These are phyloP conservation scores for Rhypophila decipiens DNA, from an alignment of 495 filamentous ascomycete species.

Conservation along the genomic window DNA sequence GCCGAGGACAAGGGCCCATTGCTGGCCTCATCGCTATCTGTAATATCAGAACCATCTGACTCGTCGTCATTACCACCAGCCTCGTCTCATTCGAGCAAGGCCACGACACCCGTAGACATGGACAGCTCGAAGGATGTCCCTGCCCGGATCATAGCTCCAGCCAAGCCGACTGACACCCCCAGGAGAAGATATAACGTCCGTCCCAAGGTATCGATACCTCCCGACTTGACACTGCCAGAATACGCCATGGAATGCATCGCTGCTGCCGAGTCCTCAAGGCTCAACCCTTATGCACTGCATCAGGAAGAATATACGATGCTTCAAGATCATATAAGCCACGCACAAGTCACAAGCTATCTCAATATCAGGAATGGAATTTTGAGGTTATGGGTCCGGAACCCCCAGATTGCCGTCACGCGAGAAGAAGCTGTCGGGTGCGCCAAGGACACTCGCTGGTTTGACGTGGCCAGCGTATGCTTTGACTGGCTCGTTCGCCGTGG, in stretches of 20 bases:
- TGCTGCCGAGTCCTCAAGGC: conserved; percentile 80
- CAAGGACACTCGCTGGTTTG: conserved; percentile 85
- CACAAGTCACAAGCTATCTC: conserved; percentile 91
- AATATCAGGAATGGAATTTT: conserved; percentile 96
- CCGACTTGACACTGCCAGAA: conserved; percentile 60
- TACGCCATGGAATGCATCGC: conserved; percentile 84
- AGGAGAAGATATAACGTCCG: conserved; percentile 48
- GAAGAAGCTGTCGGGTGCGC: conserved; percentile 92
- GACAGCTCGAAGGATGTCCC: conserved; percentile 30
- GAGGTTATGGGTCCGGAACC: conserved; percentile 84
- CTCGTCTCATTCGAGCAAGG: conserved; percentile 48
- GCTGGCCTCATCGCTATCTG: conserved; percentile 14
- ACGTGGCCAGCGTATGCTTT: conserved; percentile 79
- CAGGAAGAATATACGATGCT: conserved; percentile 76
- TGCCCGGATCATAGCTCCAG: not conserved
- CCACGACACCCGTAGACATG: conserved; percentile 47
- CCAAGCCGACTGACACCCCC: conserved; percentile 3
- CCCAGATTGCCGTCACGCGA: conserved; percentile 74
- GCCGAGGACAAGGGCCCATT: conserved; percentile 1
- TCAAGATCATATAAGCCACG: conserved; percentile 71
- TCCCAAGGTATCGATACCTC: conserved; percentile 76
- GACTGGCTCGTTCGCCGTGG: conserved; percentile 87
- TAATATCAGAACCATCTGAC: conserved; percentile 30
- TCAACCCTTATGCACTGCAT: conserved; percentile 86
- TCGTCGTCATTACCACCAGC: conserved; percentile 38